phyloP scores from a whole-genome alignment of 345 rosid species.

The Geranium rotundifolium region DNA sequence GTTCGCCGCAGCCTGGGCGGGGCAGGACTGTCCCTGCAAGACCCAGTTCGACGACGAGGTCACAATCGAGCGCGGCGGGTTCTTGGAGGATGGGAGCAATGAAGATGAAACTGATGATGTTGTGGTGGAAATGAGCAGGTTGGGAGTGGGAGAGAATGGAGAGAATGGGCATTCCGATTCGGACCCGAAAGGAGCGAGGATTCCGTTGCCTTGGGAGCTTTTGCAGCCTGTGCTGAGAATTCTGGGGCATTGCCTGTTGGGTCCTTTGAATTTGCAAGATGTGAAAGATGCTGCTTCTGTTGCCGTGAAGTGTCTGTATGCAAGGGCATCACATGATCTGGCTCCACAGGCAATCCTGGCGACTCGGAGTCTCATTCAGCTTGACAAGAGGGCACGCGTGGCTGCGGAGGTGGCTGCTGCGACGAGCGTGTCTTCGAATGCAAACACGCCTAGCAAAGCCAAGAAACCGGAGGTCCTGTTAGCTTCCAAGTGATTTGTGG shows the following conservation, averaged over 20 bases:
- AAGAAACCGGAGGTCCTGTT: constrained; percentile 79
- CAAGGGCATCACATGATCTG: constrained; percentile 91
- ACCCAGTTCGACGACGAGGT: constrained; percentile 16
- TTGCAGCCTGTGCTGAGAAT: constrained; percentile 69
- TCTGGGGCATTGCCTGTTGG: constrained; percentile 75
- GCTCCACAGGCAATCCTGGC: constrained; percentile 83
- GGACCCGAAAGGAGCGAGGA: constrained; percentile 44
- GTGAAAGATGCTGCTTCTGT: constrained; percentile 68
- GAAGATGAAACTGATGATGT: constrained; percentile 18
- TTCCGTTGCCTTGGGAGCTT: constrained; percentile 93
- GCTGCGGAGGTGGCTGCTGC: constrained; percentile 21
- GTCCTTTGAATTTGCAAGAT: constrained; percentile 63
- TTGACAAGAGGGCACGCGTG: constrained; percentile 55
- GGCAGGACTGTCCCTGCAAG: constrained; percentile 43
- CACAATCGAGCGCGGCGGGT: not conserved
- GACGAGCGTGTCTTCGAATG: constrained; percentile 44
- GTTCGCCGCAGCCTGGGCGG: constrained; percentile 13
- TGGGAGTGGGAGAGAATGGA: constrained; percentile 23
- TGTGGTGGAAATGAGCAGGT: constrained; percentile 27
- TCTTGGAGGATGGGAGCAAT: not conserved
- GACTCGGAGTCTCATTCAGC: constrained; percentile 69
- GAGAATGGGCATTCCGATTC: constrained; percentile 17
- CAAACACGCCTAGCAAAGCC: constrained; percentile 70
- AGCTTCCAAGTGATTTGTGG: constrained; percentile 62
- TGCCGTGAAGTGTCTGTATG: constrained; percentile 68